A percentile compares a stretch with the other conserved stretches of the same genome.
phyloP scores from a whole-genome alignment of 257 asterid species.

The Henckelia pumila region DNA sequence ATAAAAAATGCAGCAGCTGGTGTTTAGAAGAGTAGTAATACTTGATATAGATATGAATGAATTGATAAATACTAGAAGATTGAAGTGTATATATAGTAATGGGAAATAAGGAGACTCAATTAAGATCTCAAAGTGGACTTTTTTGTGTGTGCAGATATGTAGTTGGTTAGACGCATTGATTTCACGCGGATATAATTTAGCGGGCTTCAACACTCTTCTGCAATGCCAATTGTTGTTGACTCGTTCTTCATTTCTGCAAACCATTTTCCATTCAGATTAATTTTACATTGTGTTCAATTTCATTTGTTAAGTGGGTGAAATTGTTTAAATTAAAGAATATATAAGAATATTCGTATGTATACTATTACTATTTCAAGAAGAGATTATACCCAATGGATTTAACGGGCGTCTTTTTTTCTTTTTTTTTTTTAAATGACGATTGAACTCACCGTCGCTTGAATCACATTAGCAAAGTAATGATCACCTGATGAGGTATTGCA shows the following conservation, averaged over 20 bases:
- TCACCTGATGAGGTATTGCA: too few relatives aligned
- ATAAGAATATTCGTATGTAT: too few relatives aligned
- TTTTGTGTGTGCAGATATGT: constrained; percentile 19
- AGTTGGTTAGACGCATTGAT: constrained; percentile 45
- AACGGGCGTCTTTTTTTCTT: too few relatives aligned
- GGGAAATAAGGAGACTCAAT: constrained; percentile 9
- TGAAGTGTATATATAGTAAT: constrained; percentile 6
- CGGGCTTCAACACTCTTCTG: constrained; percentile 3
- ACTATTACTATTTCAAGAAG: too few relatives aligned
- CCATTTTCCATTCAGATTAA: background rate
- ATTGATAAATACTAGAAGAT: constrained; percentile 22
- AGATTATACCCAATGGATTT: too few relatives aligned
- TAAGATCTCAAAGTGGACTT: constrained; percentile 6
- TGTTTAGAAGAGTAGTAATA: constrained; percentile 3
- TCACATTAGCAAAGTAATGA: too few relatives aligned
- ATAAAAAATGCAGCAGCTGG: background rate
- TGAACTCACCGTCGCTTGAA: too few relatives aligned
- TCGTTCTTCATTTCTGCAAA: constrained; percentile 15
- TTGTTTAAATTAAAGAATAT: too few relatives aligned
- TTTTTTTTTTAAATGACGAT: too few relatives aligned
- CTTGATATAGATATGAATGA: constrained; percentile 22
- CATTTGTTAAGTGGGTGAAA: too few relatives aligned
- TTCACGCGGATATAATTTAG: constrained; percentile 49
- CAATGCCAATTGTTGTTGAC: constrained; percentile 9
- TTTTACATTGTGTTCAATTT: background rate